Base-by-base conservation (phyloP, 495 filamentous ascomycete genomes). In the Lophium mytilinum region DNA sequence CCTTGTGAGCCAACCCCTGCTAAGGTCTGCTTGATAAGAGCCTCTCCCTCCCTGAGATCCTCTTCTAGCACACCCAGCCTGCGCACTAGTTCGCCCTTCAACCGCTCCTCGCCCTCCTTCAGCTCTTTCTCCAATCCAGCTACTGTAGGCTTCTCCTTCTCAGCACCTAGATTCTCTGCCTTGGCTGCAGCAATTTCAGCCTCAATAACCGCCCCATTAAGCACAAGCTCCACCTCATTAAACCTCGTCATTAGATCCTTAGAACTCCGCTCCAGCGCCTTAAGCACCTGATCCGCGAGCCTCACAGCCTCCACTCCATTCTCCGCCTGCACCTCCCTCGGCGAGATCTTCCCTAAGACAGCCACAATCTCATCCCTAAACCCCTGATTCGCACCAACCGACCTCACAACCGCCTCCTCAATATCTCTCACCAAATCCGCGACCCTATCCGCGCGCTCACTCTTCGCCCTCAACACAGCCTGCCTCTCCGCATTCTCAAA, bases 401-500 rank as follows among this genome's bases (percentile, higher is more conserved):
- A 70, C 0, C 54, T 46, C 14, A 70, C 64, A n/a, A 69, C 65
- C 8, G 49, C 51, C 8, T 68, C 68, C 19, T 71, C 71, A 4
- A 69, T 59, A 12, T 65, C 53, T 7, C 56, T 40, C 47, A 67
- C 56, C 11, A 72, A 55, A 12, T 55, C 51, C 9, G 52, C 55
- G 7, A 68, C 63, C 15, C 72, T 56, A 21, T 63, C 36, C 33
- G 52, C 53, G 9, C 51, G 35, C 6, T 72, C 65, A 12, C 35
- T 15, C 11, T 43, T 49, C 9, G 65, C 62, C 9, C 55, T 15
- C 0, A 58, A 2, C 5, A 50, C 56, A 9, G 65, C 58, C 43
- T 30, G 14, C 53, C 66, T 66, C 58, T 74, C 72, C 9, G 66
- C 69, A 50, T 66, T 58, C n/a, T 73, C 72, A 43, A 74, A 73